Evolutionary conservation across 2,329 filamentous ascomycete genomes (phyloP), one percentile per base, ranked within the genome.

Genomic region (Microdochium paspali): DNA sequence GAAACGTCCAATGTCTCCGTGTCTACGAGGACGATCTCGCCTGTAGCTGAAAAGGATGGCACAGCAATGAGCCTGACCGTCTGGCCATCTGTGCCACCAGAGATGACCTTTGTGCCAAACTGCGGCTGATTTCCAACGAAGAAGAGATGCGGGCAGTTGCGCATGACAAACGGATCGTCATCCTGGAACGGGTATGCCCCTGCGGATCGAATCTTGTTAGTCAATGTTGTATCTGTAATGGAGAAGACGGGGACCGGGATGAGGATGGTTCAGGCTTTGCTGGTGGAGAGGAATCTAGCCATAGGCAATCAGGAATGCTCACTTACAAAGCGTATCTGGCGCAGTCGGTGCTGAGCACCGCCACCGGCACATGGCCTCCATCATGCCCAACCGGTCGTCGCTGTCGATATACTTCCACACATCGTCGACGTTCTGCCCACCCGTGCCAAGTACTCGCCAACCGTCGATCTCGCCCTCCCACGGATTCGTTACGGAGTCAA

Each of bases 181-280:
- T 93, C 87, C 66, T 97, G 90, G 66, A 95, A 98, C 0, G 93
- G 93, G 61, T 97, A 98, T 60, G 87, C 90, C 87, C 88, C 88
- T 90, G 50, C 18, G 15, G 32, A 45, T 56, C 50, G 4, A 10
- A 18, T 35, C n/a, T 9, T 12, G 35, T 40, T 20, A 40, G 35
- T 20, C n/a, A 4, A 40, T 5, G 10, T 35, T 35, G n/a, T n/a
- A n/a, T n/a, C n/a, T n/a, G n/a, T n/a, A n/a, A 7, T 35, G 7
- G 31, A n/a, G 15, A 9, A 30, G 15, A 30, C 28, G 28, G 15
- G 15, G 24, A 12, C 7, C 1, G 28, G 13, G 13, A 35, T 23
- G 20, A 23, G 24, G 42, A n/a, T n/a, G n/a, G n/a, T n/a, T n/a
- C n/a, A n/a, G n/a, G n/a, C n/a, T n/a, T n/a, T n/a, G n/a, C n/a